phyloP scores from a whole-genome alignment of 2,329 filamentous ascomycete species.

The Claviceps monticola region DNA sequence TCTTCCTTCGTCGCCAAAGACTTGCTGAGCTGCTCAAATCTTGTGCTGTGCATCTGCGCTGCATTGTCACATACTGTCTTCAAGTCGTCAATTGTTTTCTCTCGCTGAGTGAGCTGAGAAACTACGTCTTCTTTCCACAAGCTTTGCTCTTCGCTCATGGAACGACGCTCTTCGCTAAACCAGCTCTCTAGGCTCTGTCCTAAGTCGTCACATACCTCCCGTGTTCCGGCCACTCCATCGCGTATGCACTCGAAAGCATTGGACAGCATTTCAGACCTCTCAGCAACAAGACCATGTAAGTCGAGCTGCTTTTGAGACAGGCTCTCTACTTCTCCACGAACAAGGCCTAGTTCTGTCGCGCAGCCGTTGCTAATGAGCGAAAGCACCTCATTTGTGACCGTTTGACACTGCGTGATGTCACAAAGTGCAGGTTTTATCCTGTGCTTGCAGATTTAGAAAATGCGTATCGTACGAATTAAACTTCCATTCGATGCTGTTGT shows the following conservation, averaged over 20 bases:
- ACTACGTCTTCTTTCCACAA: slow-evolving; percentile 2
- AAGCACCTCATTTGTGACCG: slow-evolving; percentile 1
- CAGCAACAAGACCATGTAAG: slow-evolving; percentile 5
- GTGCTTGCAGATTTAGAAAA: background rate
- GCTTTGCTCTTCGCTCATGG: background rate
- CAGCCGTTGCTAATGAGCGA: slow-evolving; percentile 2
- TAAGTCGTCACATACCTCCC: background rate
- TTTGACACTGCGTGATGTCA: slow-evolving; percentile 2
- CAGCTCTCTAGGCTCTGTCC: background rate
- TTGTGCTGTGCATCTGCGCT: background rate
- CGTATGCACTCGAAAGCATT: background rate
- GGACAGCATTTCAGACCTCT: background rate
- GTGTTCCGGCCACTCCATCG: background rate
- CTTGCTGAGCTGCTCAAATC: slow-evolving; percentile 1
- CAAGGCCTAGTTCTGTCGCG: background rate
- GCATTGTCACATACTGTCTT: background rate
- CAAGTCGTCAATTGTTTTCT: slow-evolving; percentile 1
- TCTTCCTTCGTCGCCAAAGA: slow-evolving; percentile 4
- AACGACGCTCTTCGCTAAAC: background rate
- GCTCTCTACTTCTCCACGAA: slow-evolving; percentile 1
- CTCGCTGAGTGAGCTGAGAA: background rate
- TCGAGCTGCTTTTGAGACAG: slow-evolving; percentile 6
- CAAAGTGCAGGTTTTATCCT: slow-evolving; percentile 4
- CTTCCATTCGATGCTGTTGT: background rate
- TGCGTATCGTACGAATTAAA: background rate